Conservation (phyloP, 257 asterid genomes). For the Solanum phureja region DNA sequence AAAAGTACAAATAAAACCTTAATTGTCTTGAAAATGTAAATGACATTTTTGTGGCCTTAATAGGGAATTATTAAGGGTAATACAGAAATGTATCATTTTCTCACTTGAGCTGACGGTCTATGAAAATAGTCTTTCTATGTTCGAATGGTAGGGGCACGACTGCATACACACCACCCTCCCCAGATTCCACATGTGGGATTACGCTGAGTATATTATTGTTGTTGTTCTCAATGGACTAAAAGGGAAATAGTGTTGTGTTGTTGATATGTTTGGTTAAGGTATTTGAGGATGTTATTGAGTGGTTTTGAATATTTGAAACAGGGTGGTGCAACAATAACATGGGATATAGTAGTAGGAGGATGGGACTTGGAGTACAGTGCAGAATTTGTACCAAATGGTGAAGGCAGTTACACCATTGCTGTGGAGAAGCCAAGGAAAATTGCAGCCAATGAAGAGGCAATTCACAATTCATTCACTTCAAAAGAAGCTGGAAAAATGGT, state of each 20-base stretch:
- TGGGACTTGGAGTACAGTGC: conserved; percentile 85
- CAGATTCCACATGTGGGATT: no score
- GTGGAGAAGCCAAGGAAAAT: conserved; percentile 69
- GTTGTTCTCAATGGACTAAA: neutral
- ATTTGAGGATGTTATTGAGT: neutral
- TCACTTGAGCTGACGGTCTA: no score
- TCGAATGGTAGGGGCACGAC: neutral
- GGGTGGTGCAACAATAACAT: conserved; percentile 67
- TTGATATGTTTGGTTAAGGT: neutral
- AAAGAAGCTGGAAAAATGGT: conserved; percentile 69
- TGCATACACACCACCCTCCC: neutral
- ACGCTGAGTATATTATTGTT: no score
- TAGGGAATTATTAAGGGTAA: neutral
- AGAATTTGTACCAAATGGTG: conserved; percentile 52
- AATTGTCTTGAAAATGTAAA: no score
- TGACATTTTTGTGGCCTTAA: no score
- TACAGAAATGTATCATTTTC: neutral
- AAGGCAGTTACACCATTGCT: conserved; percentile 66
- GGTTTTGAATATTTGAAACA: neutral
- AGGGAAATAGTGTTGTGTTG: neutral
- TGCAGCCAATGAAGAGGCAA: conserved; percentile 39
- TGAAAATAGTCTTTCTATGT: no score
- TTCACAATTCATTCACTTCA: conserved; percentile 54
- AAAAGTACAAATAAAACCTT: no score
- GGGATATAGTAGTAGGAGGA: conserved; percentile 92